Base-by-base conservation (phyloP, 2,329 filamentous ascomycete genomes). In the Exophiala oligosperma region DNA sequence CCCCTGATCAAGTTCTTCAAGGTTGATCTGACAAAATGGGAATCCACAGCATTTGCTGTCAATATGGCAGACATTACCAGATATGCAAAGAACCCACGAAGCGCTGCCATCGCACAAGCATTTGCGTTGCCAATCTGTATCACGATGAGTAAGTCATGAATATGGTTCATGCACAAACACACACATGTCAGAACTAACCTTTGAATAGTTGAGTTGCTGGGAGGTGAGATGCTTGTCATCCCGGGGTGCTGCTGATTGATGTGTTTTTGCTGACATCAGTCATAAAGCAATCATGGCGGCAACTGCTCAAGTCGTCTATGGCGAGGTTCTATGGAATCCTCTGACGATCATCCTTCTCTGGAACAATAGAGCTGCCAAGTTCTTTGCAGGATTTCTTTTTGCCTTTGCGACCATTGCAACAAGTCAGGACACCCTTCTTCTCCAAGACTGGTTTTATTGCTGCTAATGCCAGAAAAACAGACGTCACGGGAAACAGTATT, bases 61-160 rank as follows among this genome's bases (percentile, higher is more conserved):
- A 73, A 73, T 56, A 73, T 73, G 40, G 67, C 71, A 7, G 71
- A 73, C 65, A 70, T 73, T 57, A 68, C 66, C 5, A 64, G 71
- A 35, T 73, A 72, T 56, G 62, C 70, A 52, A 67, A 67, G 47
- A 72, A 68, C 17, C 64, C 58, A 41, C 65, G 66, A 12, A 64
- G 64, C 40, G 62, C 61, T 17, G 69, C 24, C 2, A 65, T 77
- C 38, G 79, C 77, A 75, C 73, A 79, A 71, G 71, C 14, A 71
- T 73, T 48, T 68, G 74, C 60, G 68, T 51, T 67, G 17, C 65
- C 65, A 6, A 57, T 69, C 7, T 57, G 79, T 60, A 80, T 77
- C 35, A 79, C 80, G 32, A 68, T 64, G 14, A 58, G 32, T 35
- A 35, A 43, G 40, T 43, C 40, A 43, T 43, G 23, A 24, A 7